Evolutionary conservation across 2,329 filamentous ascomycete genomes (phyloP).

Genomic region (Triangularia verruculosa): DNA sequence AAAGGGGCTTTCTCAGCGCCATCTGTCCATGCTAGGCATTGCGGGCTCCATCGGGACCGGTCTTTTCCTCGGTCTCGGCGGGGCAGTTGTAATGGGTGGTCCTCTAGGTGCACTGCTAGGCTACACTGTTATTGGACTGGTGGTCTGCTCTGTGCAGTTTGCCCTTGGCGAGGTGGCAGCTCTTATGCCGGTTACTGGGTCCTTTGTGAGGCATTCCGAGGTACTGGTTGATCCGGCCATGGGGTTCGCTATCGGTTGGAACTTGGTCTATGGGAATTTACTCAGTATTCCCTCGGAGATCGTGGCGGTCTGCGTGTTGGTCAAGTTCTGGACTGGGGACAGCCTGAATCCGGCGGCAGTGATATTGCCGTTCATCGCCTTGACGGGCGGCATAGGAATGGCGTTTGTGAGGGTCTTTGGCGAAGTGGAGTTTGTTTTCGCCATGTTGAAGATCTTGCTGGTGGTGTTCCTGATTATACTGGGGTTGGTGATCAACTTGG

Average conservation of each 20-base stretch:
- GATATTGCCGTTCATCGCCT: slow-evolving; percentile 49
- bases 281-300: slow-evolving; percentile 59
- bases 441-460: slow-evolving; percentile 56
- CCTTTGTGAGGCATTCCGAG: slow-evolving; percentile 59
- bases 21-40: slow-evolving; percentile 61
- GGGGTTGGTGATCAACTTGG: slow-evolving; percentile 48
- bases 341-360: slow-evolving; percentile 52
- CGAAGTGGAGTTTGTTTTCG: slow-evolving; percentile 54
- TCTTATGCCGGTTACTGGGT: slow-evolving; percentile 59
- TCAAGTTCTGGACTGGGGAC: slow-evolving; percentile 56
- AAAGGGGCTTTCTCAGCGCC: slow-evolving; percentile 51
- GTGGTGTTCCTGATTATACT: slow-evolving; percentile 51
- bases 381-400: slow-evolving; percentile 56
- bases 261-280: slow-evolving; percentile 54
- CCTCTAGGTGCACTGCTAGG: slow-evolving; percentile 48
- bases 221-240: slow-evolving; percentile 61
- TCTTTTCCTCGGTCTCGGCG: slow-evolving; percentile 57
- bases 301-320: slow-evolving; percentile 59
- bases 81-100: slow-evolving; percentile 50
- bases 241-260: slow-evolving; percentile 52
- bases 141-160: slow-evolving; percentile 56
- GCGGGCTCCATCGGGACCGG: slow-evolving; percentile 61
- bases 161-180: slow-evolving; percentile 60
- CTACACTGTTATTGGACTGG: slow-evolving; percentile 54
- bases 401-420: slow-evolving; percentile 58